Base-by-base conservation (phyloP, 371 early-diverging fungal species). In the Circinella minor region DNA sequence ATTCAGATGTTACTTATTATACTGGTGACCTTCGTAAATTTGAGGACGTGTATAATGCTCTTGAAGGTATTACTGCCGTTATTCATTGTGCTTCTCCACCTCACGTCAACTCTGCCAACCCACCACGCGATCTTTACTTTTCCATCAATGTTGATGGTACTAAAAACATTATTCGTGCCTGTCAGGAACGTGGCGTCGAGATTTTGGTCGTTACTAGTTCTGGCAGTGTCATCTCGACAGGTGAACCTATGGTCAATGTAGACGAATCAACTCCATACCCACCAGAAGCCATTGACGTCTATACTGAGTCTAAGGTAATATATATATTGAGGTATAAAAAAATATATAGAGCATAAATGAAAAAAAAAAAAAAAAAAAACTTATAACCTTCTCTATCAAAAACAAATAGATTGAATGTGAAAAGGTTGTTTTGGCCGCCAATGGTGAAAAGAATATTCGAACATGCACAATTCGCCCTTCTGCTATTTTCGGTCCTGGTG, bases 71-170 rank as follows among this genome's bases (percentile, higher is more conserved):
- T 54, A 87, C 89, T 8, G 87, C 89, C 63, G 96, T 96, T 46
- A 91, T 97, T 77, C 97, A 98, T 82, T 94, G 95, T 0, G 98
- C 97, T 4, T 95, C 96, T 5, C 96, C 97, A 11, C 87, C 92
- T 60, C 92, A 91, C 77, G 83, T 96, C 78, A 95, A 95, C 79
- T 92, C 95, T 0, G 95, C 96, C 14, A 94, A 95, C 37, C 96
- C 97, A 4, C 88, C 92, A 47, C 90, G 91, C 74, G 90, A 90
- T 76, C 88, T 87, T 47, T 82, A 88, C 48, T 87, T 88, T 57
- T 86, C 85, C 34, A 95, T 96, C 73, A 96, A 97, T 73, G 91
- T 96, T 18, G 93, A 93, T 4, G 98, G 98, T 62, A 98, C 97
- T 0, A 77, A 81, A 59, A 94, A 91, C 69, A 88, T 97, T 37